Conservation (phyloP, 2,329 filamentous ascomycete genomes). For the Madurella mycetomatis region DNA sequence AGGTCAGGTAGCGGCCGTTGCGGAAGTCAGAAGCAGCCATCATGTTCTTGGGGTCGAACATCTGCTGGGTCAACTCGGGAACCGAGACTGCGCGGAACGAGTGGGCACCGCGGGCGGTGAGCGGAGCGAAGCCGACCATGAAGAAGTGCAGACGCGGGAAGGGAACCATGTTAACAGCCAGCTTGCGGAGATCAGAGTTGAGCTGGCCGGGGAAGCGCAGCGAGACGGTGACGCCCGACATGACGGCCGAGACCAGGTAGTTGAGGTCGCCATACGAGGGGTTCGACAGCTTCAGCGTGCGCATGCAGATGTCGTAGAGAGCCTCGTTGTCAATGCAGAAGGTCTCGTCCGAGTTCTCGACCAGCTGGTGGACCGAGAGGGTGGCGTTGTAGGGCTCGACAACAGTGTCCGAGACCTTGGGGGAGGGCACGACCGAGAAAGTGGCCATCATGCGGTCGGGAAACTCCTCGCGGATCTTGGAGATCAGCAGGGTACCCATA, state of each 20-base stretch:
- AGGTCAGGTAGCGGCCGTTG: conserved; percentile 98
- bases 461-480: conserved; percentile 99
- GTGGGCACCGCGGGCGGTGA: conserved; percentile 80
- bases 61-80: conserved; percentile 98
- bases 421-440: conserved; percentile 97
- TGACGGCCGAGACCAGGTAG: conserved; percentile 98
- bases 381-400: conserved; percentile 99
- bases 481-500: conserved; percentile 99
- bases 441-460: conserved; percentile 99
- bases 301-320: conserved; percentile 99
- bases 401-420: conserved; percentile 99
- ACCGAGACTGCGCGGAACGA: conserved; percentile 97
- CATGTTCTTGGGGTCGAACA: conserved; percentile 99
- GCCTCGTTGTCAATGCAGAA: conserved; percentile 99
- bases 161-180: conserved; percentile 99
- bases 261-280: conserved; percentile 99
- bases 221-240: conserved; percentile 98
- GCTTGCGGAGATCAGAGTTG: conserved; percentile 99
- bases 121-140: conserved; percentile 99
- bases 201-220: conserved; percentile 99
- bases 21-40: conserved; percentile 99
- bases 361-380: conserved; percentile 96
- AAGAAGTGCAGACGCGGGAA: conserved; percentile 99
- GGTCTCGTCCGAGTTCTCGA: conserved; percentile 99
- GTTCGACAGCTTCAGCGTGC: conserved; percentile 97